Percentiles rank a stretch among this genome's conserved stretches.
Conservation (phyloP, 2,329 filamentous ascomycete species). For the Cryphonectria radicalis region DNA sequence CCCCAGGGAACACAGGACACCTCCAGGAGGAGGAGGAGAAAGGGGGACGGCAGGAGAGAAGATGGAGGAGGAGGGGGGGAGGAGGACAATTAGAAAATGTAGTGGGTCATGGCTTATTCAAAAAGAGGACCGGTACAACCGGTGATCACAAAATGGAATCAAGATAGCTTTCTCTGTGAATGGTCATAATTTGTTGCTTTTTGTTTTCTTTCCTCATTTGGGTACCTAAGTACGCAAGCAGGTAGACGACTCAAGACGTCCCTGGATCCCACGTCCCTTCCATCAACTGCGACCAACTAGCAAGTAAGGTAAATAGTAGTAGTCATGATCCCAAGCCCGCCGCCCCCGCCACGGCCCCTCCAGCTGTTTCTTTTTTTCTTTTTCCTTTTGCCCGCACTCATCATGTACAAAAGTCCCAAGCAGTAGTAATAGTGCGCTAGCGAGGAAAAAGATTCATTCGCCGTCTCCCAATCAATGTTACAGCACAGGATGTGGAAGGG, state of each 20-base stretch:
- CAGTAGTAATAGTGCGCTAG: not conserved
- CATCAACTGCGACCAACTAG: not conserved
- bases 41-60: not conserved
- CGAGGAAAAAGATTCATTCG: too few relatives aligned
- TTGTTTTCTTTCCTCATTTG: not conserved
- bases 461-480: not conserved
- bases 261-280: not conserved
- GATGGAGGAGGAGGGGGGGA: not conserved
- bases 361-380: not conserved
- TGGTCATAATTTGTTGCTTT: not conserved
- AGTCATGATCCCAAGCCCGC: not conserved
- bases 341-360: not conserved
- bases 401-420: constrained; percentile 1
- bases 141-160: not conserved
- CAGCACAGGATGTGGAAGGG: not conserved
- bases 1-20: not conserved
- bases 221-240: not conserved
- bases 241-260: not conserved
- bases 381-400: not conserved
- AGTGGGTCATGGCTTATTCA: not conserved
- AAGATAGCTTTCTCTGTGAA: not conserved
- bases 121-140: not conserved
- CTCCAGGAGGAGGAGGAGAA: not conserved
- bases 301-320: not conserved
- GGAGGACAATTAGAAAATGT: not conserved